phyloP scores from a whole-genome alignment of 1,139 yeast genomes.

The Fermentozyma sake region DNA sequence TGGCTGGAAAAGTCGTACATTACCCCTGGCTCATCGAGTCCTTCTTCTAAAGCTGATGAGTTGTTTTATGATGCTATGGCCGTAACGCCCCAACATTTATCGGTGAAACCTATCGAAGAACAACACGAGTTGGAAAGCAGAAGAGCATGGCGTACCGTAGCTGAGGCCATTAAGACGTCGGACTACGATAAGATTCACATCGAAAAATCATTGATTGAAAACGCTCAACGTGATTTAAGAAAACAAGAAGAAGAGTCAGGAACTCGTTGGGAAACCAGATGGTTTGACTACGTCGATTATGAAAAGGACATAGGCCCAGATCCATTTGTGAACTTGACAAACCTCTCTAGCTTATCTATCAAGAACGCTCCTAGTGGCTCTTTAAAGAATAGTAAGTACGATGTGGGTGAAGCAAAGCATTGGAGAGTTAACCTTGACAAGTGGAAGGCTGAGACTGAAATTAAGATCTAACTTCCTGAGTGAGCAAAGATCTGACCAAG shows the following conservation, averaged over 20 bases:
- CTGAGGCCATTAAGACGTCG: conserved; percentile 74
- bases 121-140: conserved; percentile 78
- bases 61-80: conserved; percentile 68
- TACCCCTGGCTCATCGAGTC: conserved; percentile 37
- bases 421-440: conserved; percentile 62
- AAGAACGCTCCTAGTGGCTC: conserved; percentile 70
- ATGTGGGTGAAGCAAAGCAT: conserved; percentile 48
- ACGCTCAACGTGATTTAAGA: conserved; percentile 76
- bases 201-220: conserved; percentile 76
- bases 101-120: conserved; percentile 74
- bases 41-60: conserved; percentile 36
- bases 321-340: conserved; percentile 48
- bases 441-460: conserved; percentile 60
- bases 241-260: conserved; percentile 64
- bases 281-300: conserved; percentile 64
- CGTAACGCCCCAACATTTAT: conserved; percentile 47
- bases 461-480: conserved; percentile 35
- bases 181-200: conserved; percentile 69
- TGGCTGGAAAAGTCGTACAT: conserved; percentile 78
- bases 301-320: conserved; percentile 29
- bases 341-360: conserved; percentile 52
- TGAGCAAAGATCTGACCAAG: too few species aligned
- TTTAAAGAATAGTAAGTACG: conserved; percentile 46
- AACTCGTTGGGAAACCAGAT: conserved; percentile 65
- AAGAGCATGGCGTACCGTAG: conserved; percentile 82